Base-by-base conservation (phyloP, 2,329 filamentous ascomycete genomes). In the Sclerotinia trifoliorum region DNA sequence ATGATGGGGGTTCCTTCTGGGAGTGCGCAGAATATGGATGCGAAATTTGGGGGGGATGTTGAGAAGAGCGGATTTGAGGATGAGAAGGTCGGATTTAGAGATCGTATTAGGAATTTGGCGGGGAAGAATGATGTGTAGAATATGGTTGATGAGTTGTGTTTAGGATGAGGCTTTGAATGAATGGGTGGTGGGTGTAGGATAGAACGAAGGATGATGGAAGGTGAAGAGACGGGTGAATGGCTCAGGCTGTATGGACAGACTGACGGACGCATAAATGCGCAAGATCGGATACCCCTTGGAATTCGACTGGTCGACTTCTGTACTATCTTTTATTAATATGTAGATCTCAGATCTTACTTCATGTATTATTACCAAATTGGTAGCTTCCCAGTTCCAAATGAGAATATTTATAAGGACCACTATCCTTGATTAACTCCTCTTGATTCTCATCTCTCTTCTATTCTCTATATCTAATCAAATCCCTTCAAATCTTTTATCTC, bases 291-390 rank as follows among this genome's bases (percentile, higher is more conserved):
- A 52, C 61, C 21, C 46, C 29, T 39, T 49, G 60, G 44, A 63
- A 44, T 63, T 63, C 60, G 60, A 49, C 60, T 32, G 60, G 46
- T 49, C 60, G 60, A 26, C 48, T 63, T 52, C 29, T 63, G 5
- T 17, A 46, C 46, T 29, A 26, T 62, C 58, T 48, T 24, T 48
- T 32, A 29, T 48, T 21, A 24, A 62, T 62, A n/a, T 13, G 4
- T 56, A 56, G 54, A 42, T 42, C 39, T 13, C 2, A 39, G 39
- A 39, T 39, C 11, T 42, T 42, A 17, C 15, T 42, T 42, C 15
- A 17, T 42, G 13, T 35, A 35, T 35, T 35, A 35, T 35, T 35
- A 35, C 35, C 35, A 35, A 35, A 35, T 35, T 10, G 7, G 35
- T 35, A 35, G 7, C 35, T 35, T 35, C 35, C 35, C 5, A 5